Evolutionary conservation across 2,329 filamentous ascomycete species (phyloP).

Genomic region (Monilinia aucupariae): DNA sequence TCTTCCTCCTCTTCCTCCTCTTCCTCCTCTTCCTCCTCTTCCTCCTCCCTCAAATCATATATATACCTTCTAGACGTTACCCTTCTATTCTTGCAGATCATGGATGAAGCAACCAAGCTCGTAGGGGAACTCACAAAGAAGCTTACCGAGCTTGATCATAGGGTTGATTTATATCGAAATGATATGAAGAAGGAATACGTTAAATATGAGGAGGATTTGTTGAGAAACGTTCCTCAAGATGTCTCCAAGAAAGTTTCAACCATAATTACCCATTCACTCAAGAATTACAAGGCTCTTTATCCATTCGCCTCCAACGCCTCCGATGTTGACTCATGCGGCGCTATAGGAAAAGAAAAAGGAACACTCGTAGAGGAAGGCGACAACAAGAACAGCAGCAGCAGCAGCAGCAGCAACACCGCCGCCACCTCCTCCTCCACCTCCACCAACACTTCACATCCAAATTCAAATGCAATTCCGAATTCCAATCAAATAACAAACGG

Average conservation of each 20-base stretch:
- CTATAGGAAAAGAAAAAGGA: background rate
- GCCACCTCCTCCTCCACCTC: background rate
- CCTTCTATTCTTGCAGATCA: constrained; percentile 25
- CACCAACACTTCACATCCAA: too few species aligned
- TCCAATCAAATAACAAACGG: constrained; percentile 10
- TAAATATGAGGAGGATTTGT: constrained; percentile 46
- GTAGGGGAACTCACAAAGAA: constrained; percentile 31
- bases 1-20: background rate
- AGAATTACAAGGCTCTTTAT: constrained; percentile 26
- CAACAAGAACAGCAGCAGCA: background rate
- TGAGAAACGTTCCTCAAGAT: constrained; percentile 44
- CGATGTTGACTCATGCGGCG: constrained; percentile 26
- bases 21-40: background rate
- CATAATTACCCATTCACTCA: constrained; percentile 35
- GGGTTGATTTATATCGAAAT: constrained; percentile 51
- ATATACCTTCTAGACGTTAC: background rate
- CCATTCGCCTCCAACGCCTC: constrained; percentile 19
- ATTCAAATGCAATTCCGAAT: background rate
- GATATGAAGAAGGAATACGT: constrained; percentile 54
- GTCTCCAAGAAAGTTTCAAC: constrained; percentile 45
- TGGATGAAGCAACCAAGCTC: constrained; percentile 47
- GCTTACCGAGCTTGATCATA: constrained; percentile 49
- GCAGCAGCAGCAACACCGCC: background rate
- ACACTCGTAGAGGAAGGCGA: background rate
- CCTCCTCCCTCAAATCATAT: too few species aligned